Evolutionary conservation across 768 basidiomycete genomes (phyloP).

Genomic region (Dioszegia crocea): DNA sequence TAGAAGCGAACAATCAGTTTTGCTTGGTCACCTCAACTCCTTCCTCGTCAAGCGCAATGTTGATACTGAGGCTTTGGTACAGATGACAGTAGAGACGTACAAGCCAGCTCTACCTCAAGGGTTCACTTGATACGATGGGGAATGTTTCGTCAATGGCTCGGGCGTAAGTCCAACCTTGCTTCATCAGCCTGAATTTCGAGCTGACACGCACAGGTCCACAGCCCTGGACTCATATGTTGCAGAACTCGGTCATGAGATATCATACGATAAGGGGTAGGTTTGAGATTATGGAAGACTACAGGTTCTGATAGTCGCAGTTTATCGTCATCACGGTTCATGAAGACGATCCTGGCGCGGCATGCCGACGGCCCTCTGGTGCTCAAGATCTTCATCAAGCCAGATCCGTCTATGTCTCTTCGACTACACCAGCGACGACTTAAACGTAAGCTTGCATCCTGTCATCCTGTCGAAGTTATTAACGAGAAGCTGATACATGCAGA

Average conservation of each 20-base stretch:
- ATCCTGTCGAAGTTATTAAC: neutral
- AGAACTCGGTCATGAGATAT: constrained; percentile 78
- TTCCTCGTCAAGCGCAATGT: too few species aligned
- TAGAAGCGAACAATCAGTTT: too few species aligned
- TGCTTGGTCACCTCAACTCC: too few species aligned
- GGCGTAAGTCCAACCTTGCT: constrained; percentile 33
- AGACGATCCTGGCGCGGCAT: constrained; percentile 85
- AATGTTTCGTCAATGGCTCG: constrained; percentile 49
- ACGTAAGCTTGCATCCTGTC: constrained; percentile 49
- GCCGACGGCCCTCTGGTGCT: constrained; percentile 76
- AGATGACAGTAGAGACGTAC: too few species aligned
- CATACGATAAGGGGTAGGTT: constrained; percentile 86
- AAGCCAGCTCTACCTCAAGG: too few species aligned
- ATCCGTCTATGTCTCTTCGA: constrained; percentile 72
- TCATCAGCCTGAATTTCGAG: too few species aligned
- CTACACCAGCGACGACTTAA: constrained; percentile 74
- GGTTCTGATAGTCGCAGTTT: constrained; percentile 52
- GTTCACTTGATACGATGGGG: constrained; percentile 25
- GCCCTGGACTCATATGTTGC: constrained; percentile 86
- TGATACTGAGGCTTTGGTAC: too few species aligned
- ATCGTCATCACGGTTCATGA: constrained; percentile 68
- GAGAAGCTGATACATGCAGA: constrained; percentile 53
- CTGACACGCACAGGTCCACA: constrained; percentile 37
- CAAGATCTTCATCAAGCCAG: constrained; percentile 94
- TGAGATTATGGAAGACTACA: neutral